Evolutionary conservation across 2,329 filamentous ascomycete genomes (phyloP), one percentile per base, ranked within the genome.

Genomic region (Sclerotinia spermophila): DNA sequence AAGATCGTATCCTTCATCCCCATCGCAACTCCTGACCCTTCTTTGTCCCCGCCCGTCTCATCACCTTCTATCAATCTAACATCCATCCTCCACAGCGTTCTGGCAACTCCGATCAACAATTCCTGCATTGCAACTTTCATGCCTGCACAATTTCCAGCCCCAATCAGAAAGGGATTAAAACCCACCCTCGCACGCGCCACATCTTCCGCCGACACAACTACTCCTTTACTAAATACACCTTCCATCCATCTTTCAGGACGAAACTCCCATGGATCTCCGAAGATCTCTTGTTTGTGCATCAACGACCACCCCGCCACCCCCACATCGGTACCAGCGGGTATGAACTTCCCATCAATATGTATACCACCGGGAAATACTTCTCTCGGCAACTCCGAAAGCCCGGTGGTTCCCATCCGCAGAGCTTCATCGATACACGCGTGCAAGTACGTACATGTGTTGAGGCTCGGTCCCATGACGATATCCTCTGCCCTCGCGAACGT

Each of bases 171-270:
- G 27, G 24, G 13, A 53, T 17, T 30, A 27, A 53, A 30, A 13
- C 5, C n/a, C 11, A 6, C 48, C 27, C 13, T 30, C n/a, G 48
- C n/a, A 27, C 11, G n/a, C 11, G 48, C 48, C 65, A 33, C 53
- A 53, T 21, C 10, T 35, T 21, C 21, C 21, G n/a, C 7, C 11
- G 42, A 70, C 8, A 40, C 38, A 40, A 40, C 38, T 40, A 40
- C 15, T 40, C 11, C 38, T 13, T 13, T 11, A 40, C 38, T 40
- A 40, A 40, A 40, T 13, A 10, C 15, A 11, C 38, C 67, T 1
- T 67, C 53, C 13, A 84, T 81, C 84, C 83, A 85, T 35, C 84
- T 80, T 72, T 84, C 82, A 0, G 83, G 83, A 7, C 81, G 73
- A 73, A 81, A 85, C 0, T 73, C 71, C 65, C 80, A 80, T 0